Conservation (phyloP, 257 asterid species). For the Penstemon davidsonii region DNA sequence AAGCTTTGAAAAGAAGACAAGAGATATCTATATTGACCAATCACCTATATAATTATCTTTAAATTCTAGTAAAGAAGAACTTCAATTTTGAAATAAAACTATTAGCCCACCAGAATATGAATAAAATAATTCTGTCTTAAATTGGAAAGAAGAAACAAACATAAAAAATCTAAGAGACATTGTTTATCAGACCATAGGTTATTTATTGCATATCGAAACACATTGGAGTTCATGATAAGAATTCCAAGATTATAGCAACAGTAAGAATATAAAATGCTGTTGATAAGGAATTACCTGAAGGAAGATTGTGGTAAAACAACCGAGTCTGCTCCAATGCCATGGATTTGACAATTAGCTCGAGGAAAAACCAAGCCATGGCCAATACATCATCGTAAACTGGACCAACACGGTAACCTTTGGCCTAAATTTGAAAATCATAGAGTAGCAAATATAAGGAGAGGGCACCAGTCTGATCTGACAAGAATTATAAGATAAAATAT, state of each 20-base stretch:
- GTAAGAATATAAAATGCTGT: constrained; percentile 20
- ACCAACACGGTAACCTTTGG: constrained; percentile 99
- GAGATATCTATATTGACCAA: background rate
- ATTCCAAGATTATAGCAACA: constrained; percentile 16
- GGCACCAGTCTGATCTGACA: constrained; percentile 15
- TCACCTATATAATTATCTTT: background rate
- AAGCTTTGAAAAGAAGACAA: background rate
- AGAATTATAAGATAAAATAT: constrained; percentile 20
- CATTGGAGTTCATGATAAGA: constrained; percentile 7
- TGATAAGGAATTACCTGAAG: constrained; percentile 61
- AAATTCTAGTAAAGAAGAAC: background rate
- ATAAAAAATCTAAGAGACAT: background rate
- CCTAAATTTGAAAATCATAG: constrained; percentile 51
- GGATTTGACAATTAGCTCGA: constrained; percentile 93
- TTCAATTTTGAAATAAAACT: background rate
- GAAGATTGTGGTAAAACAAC: constrained; percentile 79
- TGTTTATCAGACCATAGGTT: background rate
- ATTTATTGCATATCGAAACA: constrained; percentile 8
- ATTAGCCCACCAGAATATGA: background rate
- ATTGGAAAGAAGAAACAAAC: constrained; percentile 15
- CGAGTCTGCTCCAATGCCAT: constrained; percentile 98
- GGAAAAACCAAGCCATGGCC: constrained; percentile 99
- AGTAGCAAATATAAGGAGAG: constrained; percentile 25
- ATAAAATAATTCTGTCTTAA: background rate
- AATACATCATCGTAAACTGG: constrained; percentile 98